Evolutionary conservation across 345 rosid genomes (phyloP).

Genomic region (Limnanthes douglasii): DNA sequence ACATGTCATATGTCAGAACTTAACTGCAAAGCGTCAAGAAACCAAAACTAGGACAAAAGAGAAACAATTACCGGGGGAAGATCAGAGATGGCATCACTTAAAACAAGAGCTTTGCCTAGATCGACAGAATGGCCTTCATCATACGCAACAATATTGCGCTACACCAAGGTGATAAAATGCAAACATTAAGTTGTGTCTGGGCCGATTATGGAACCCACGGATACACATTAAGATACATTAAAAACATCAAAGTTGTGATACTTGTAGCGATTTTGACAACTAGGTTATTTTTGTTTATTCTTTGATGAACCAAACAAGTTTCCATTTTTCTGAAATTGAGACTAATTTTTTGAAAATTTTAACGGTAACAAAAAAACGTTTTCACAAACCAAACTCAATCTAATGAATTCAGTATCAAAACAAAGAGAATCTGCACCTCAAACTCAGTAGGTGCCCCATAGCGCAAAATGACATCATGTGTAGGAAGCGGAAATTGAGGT

Average conservation of each 20-base stretch:
- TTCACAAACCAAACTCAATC: not conserved
- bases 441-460: conserved; percentile 79
- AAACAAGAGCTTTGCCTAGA: conserved; percentile 57
- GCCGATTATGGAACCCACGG: too few species aligned
- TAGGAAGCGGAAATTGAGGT: conserved; percentile 93
- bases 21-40: conserved; percentile 15
- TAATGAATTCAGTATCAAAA: not conserved
- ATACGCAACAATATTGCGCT: conserved; percentile 92
- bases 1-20: too few species aligned
- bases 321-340: too few species aligned
- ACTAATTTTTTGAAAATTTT: too few species aligned
- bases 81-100: conserved; percentile 85
- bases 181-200: too few species aligned
- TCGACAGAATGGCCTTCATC: conserved; percentile 58
- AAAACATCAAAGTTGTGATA: too few species aligned
- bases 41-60: not conserved
- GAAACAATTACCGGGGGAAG: conserved; percentile 50
- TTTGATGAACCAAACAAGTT: too few species aligned
- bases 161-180: conserved; percentile 19
- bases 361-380: too few species aligned
- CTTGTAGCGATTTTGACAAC: conserved; percentile 10
- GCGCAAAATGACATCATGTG: conserved; percentile 78
- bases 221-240: conserved; percentile 1
- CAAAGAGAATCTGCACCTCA: conserved; percentile 32
- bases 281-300: not conserved